phyloP scores from a whole-genome alignment of 306 rosid species.

The Leucaena leucocephala region DNA sequence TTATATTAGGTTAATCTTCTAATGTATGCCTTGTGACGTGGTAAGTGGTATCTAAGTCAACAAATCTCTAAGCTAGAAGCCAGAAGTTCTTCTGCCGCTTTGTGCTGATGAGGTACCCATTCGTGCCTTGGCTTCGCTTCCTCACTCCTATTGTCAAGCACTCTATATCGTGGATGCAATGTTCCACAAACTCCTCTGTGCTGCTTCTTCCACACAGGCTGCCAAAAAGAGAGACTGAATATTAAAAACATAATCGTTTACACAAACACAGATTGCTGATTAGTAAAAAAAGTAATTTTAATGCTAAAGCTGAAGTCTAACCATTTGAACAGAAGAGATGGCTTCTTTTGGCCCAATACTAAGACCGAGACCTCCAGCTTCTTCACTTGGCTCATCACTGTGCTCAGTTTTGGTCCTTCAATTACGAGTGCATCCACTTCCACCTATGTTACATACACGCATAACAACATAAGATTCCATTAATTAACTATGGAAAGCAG shows the following conservation, averaged over 20 bases:
- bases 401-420: slow-evolving; percentile 78
- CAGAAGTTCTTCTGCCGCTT: slow-evolving; percentile 98
- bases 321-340: slow-evolving; percentile 74
- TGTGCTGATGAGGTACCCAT: slow-evolving; percentile 85
- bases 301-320: slow-evolving; percentile 46
- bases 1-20: slow-evolving; percentile 28
- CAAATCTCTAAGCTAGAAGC: slow-evolving; percentile 73
- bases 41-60: slow-evolving; percentile 12
- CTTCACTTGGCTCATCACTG: slow-evolving; percentile 89
- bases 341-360: slow-evolving; percentile 87
- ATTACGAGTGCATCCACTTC: slow-evolving; percentile 90
- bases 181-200: slow-evolving; percentile 77
- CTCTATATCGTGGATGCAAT: slow-evolving; percentile 79
- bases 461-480: not conserved
- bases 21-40: slow-evolving; percentile 20
- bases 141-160: slow-evolving; percentile 95
- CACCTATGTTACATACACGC: slow-evolving; percentile 51
- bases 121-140: slow-evolving; percentile 81
- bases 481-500: not conserved
- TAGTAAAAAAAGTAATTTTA: not conserved
- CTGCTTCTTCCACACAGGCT: slow-evolving; percentile 75
- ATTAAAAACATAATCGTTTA: not conserved
- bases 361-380: slow-evolving; percentile 89
- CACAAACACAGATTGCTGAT: not conserved
- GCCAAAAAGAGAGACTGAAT: slow-evolving; percentile 4